These are phyloP conservation scores for Russula sp. DNA, from an alignment of 768 basidiomycete genomes.

Conservation along the genomic window DNA sequence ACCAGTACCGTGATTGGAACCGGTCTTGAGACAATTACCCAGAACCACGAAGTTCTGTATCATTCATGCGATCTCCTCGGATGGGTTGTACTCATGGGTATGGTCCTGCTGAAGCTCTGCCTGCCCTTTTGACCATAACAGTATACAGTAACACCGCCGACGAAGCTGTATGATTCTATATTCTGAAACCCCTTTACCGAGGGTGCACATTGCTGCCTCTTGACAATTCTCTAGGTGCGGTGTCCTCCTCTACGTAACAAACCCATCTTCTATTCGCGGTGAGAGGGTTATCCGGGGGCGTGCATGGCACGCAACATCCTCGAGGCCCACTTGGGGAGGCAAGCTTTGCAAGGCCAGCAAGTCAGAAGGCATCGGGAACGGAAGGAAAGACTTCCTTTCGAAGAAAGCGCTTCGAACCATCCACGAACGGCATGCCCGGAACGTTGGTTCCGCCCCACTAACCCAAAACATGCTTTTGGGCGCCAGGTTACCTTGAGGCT, in stretches of 20 bases:
- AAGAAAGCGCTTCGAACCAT: not conserved
- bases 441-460: constrained; percentile 15
- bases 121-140: not conserved
- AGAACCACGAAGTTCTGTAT: not conserved
- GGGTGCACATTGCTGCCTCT: not conserved
- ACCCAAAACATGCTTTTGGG: constrained; percentile 11
- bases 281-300: not conserved
- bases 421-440: constrained; percentile 16
- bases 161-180: not conserved
- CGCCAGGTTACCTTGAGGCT: constrained; percentile 24
- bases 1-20: no score
- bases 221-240: not conserved
- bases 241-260: not conserved
- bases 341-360: not conserved
- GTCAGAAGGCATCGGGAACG: not conserved
- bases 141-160: not conserved
- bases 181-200: not conserved
- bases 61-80: not conserved
- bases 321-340: constrained; percentile 11
- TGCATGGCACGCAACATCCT: constrained; percentile 17
- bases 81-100: not conserved
- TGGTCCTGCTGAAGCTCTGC: not conserved
- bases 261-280: not conserved
- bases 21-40: not conserved
- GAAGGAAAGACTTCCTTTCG: not conserved